Conservation (phyloP, 805 yeast species). For the Nematodospora valgi region DNA sequence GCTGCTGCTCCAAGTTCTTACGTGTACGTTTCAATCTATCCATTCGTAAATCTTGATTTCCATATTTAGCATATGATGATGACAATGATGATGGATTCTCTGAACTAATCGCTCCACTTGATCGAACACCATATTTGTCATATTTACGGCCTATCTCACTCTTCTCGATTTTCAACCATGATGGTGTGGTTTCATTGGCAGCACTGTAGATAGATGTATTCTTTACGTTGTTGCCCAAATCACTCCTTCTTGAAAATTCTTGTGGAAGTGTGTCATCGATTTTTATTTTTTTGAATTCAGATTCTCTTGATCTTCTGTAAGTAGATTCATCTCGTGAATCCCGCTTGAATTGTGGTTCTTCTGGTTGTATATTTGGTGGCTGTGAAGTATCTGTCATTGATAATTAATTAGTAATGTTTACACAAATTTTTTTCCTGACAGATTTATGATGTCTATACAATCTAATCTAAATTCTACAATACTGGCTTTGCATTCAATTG, state of each 20-base stretch:
- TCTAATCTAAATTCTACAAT: too few relatives aligned
- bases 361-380: too few relatives aligned
- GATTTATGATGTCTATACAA: neutral
- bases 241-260: constrained; percentile 4
- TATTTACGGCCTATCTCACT: constrained; percentile 26
- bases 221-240: neutral
- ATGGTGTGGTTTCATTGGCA: constrained; percentile 27
- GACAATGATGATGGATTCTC: neutral
- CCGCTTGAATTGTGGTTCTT: too few relatives aligned
- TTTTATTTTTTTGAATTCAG: too few relatives aligned
- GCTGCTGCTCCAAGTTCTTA: neutral
- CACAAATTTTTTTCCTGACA: too few relatives aligned
- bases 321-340: too few relatives aligned
- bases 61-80: constrained; percentile 13
- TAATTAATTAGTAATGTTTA: too few relatives aligned
- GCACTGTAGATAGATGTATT: constrained; percentile 17
- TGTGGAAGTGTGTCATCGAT: too few relatives aligned
- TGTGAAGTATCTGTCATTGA: too few relatives aligned
- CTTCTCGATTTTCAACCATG: constrained; percentile 36
- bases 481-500: constrained; percentile 9
- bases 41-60: constrained; percentile 3
- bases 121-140: constrained; percentile 34
- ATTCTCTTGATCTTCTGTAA: too few relatives aligned
- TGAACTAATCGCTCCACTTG: neutral
- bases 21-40: constrained; percentile 5